Percentiles rank a stretch among this genome's conserved stretches.
phyloP scores from a whole-genome alignment of 768 basidiomycete species.

The Boletus eberwhitei region DNA sequence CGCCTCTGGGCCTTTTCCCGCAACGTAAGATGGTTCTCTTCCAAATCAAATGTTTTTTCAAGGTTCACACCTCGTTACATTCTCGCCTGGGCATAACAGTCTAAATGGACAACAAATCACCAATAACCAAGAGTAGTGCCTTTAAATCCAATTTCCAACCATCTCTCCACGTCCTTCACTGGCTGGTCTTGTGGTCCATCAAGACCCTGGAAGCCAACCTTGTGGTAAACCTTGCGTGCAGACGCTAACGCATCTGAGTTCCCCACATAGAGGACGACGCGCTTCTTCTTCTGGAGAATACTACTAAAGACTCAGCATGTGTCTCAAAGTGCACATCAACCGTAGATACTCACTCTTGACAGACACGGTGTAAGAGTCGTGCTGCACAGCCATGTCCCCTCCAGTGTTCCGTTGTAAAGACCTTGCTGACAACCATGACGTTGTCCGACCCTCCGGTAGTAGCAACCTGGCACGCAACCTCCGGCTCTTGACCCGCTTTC shows the following conservation, averaged over 20 bases:
- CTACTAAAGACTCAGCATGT: constrained; percentile 16
- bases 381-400: constrained; percentile 53
- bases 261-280: constrained; percentile 60
- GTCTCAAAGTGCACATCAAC: neutral
- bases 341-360: constrained; percentile 42
- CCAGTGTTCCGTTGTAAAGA: constrained; percentile 56
- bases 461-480: constrained; percentile 65
- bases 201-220: constrained; percentile 22
- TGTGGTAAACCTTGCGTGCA: constrained; percentile 22
- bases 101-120: neutral
- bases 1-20: constrained; percentile 78
- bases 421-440: constrained; percentile 68
- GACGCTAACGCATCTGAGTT: constrained; percentile 13
- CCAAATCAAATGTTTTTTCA: too few relatives aligned
- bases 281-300: constrained; percentile 35
- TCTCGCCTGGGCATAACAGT: too few relatives aligned
- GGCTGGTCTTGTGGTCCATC: neutral
- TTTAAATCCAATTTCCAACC: constrained; percentile 18
- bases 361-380: constrained; percentile 56
- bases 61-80: too few relatives aligned
- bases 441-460: constrained; percentile 57
- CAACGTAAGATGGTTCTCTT: constrained; percentile 54
- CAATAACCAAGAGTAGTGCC: constrained; percentile 17
- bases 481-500: constrained; percentile 16
- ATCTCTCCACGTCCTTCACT: constrained; percentile 13